Evolutionary conservation across 495 filamentous ascomycete genomes (phyloP).

Genomic region (Apiosordaria backusii): DNA sequence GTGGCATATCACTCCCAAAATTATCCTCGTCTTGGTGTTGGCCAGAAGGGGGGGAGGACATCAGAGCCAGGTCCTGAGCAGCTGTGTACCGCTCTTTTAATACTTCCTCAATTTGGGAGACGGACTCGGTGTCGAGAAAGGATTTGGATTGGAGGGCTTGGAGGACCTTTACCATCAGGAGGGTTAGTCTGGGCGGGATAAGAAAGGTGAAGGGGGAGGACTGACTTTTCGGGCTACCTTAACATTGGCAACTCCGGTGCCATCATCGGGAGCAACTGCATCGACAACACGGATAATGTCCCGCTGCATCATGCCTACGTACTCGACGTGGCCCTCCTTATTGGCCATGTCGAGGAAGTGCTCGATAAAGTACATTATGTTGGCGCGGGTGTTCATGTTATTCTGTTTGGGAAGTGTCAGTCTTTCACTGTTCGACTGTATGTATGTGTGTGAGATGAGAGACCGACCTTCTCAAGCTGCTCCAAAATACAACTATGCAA

Average conservation of each 20-base stretch:
- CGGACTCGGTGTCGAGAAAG: conserved; percentile 63
- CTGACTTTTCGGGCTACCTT: conserved; percentile 78
- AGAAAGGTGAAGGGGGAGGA: conserved; percentile 7
- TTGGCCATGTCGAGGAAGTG: conserved; percentile 84
- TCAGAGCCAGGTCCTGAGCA: conserved; percentile 34
- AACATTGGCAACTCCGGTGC: conserved; percentile 87
- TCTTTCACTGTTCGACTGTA: not conserved
- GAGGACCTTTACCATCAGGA: conserved; percentile 51
- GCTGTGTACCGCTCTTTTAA: conserved; percentile 67
- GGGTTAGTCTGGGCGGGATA: not conserved
- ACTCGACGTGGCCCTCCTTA: conserved; percentile 68
- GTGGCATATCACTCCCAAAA: conserved; percentile 27
- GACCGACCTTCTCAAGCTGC: conserved; percentile 75
- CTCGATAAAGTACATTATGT: conserved; percentile 99
- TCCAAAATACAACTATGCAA: conserved; percentile 95
- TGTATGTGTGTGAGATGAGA: not conserved
- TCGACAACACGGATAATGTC: conserved; percentile 89
- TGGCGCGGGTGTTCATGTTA: conserved; percentile 93
- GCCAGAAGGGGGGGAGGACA: conserved; percentile 34
- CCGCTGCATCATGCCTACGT: conserved; percentile 87
- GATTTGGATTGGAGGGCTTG: conserved; percentile 62
- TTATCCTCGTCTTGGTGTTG: conserved; percentile 39
- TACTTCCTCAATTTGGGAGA: conserved; percentile 73
- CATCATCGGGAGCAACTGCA: conserved; percentile 80
- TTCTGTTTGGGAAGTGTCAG: conserved; percentile 48